Percentiles rank a stretch among this genome's conserved stretches.
Conservation (phyloP, 148 eudicot genomes). For the Amaranthus palmeri region DNA sequence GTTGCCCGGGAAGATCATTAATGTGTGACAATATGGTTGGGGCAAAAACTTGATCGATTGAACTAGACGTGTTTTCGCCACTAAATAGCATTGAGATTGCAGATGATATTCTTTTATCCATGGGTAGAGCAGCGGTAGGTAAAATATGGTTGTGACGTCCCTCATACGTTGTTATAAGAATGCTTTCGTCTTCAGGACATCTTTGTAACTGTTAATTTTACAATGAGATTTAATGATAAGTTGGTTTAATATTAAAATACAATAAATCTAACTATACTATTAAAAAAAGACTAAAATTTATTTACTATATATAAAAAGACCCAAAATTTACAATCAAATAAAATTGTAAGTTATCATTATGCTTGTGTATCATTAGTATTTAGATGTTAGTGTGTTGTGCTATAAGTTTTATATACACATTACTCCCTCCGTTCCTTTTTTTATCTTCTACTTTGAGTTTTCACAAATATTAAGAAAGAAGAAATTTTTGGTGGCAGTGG, state of each 20-base stretch:
- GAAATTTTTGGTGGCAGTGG: no score
- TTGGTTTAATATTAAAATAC: neutral
- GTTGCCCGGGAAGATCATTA: conserved; percentile 32
- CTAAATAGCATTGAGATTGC: conserved; percentile 39
- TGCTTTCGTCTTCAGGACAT: conserved; percentile 40
- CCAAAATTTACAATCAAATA: no score
- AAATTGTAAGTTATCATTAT: no score
- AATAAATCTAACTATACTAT: neutral
- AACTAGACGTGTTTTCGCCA: conserved; percentile 34
- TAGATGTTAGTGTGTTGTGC: no score
- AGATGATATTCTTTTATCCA: conserved; percentile 39
- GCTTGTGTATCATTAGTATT: no score
- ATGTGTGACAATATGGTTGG: conserved; percentile 28
- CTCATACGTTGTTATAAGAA: conserved; percentile 42
- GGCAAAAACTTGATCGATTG: conserved; percentile 25
- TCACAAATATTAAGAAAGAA: no score
- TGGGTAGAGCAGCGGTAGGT: conserved; percentile 35
- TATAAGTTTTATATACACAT: no score
- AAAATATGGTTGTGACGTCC: conserved; percentile 43
- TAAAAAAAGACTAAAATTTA: neutral
- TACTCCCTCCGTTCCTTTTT: no score
- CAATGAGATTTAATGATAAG: neutral
- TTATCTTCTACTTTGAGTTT: conserved; percentile 5
- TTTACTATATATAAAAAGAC: neutral
- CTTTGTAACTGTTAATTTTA: conserved; percentile 33